phyloP scores from a whole-genome alignment of 352 stramenopile genomes.

The Globisporangium parvum region DNA sequence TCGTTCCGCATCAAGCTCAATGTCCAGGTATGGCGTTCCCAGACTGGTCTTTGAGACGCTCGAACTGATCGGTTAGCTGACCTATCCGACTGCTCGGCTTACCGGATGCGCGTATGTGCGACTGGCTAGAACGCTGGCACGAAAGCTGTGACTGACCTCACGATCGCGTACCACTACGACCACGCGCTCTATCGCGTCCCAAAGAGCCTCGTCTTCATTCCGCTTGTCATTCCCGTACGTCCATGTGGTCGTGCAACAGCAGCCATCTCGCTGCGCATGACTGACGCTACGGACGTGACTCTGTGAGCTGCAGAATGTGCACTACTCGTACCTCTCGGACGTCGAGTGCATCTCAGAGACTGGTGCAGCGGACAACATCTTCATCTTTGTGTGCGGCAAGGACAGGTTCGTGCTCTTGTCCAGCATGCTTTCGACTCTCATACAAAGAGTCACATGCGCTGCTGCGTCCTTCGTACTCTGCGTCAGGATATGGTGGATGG shows the following conservation, averaged over 20 bases:
- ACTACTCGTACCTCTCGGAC: slow-evolving; percentile 63
- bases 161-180: slow-evolving; percentile 73
- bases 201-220: slow-evolving; percentile 61
- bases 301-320: slow-evolving; percentile 39
- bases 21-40: slow-evolving; percentile 45
- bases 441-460: neutral
- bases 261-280: neutral
- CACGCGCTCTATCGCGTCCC: slow-evolving; percentile 61
- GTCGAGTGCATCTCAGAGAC: slow-evolving; percentile 68
- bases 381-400: slow-evolving; percentile 80
- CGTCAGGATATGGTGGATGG: no score
- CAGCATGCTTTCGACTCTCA: neutral
- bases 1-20: slow-evolving; percentile 82
- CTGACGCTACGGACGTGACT: neutral
- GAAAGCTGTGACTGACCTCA: slow-evolving; percentile 59
- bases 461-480: neutral
- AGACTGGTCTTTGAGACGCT: no score
- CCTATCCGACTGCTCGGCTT: no score
- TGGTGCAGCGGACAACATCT: slow-evolving; percentile 66
- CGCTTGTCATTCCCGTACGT: slow-evolving; percentile 65
- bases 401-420: slow-evolving; percentile 37
- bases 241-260: neutral
- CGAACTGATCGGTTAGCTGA: no score
- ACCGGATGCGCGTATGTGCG: no score
- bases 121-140: slow-evolving; percentile 73